Conservation (phyloP, 495 filamentous ascomycete species). For the Talaromyces stipitatus region DNA sequence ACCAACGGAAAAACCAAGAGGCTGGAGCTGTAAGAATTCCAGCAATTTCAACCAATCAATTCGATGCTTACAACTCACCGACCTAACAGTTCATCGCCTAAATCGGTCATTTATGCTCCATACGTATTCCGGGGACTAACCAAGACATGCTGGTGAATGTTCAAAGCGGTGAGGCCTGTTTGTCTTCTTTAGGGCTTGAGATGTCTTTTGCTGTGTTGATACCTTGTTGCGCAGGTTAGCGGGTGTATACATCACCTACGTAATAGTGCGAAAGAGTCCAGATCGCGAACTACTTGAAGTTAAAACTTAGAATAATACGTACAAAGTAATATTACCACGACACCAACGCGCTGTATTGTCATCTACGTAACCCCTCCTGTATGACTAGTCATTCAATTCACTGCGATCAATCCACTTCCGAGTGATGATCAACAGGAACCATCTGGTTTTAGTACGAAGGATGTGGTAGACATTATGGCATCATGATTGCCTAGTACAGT, state of each 20-base stretch:
- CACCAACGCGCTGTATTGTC: neutral
- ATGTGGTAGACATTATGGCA: neutral
- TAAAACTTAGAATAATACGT: neutral
- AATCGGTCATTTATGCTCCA: neutral
- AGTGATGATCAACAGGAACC: slow-evolving; percentile 2
- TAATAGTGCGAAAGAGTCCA: neutral
- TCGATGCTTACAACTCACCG: neutral
- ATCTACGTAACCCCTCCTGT: neutral
- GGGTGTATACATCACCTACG: neutral
- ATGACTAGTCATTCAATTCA: neutral
- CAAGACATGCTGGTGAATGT: neutral
- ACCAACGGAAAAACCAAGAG: neutral
- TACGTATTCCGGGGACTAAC: neutral
- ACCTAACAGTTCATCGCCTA: neutral
- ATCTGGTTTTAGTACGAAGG: neutral
- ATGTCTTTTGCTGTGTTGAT: neutral
- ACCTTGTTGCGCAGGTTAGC: neutral
- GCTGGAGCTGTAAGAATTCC: neutral
- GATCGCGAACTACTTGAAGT: neutral
- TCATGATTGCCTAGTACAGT: neutral
- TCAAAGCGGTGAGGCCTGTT: neutral
- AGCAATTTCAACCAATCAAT: neutral
- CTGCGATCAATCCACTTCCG: neutral
- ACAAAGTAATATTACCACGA: neutral
- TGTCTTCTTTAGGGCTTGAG: neutral